These are phyloP conservation scores for Fraxinus platypoda DNA, from an alignment of 305 asterid genomes.

Conservation along the genomic window DNA sequence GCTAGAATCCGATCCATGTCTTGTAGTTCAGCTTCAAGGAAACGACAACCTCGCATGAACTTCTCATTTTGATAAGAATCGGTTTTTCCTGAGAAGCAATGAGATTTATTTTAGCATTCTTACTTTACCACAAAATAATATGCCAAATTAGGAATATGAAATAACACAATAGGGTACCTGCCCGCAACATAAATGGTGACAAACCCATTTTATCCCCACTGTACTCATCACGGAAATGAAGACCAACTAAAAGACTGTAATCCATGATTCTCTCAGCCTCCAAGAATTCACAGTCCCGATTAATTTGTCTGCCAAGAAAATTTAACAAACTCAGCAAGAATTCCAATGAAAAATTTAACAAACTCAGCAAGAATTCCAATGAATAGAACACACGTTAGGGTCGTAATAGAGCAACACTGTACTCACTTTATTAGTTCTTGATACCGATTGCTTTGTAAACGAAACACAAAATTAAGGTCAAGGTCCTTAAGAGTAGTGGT, in stretches of 20 bases:
- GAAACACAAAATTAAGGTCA: constrained; percentile 75
- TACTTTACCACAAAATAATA: constrained; percentile 1
- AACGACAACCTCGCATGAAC: constrained; percentile 93
- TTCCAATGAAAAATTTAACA: neutral
- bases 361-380: constrained; percentile 20
- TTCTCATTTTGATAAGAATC: constrained; percentile 84
- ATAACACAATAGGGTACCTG: constrained; percentile 47
- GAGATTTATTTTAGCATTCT: constrained; percentile 21
- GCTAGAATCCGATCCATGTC: constrained; percentile 85
- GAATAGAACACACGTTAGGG: neutral
- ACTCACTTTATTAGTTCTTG: constrained; percentile 90
- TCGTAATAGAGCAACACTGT: neutral
- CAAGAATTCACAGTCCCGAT: constrained; percentile 85
- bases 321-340: constrained; percentile 21
- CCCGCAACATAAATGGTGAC: constrained; percentile 77
- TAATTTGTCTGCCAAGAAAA: constrained; percentile 63
- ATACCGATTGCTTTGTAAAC: constrained; percentile 76
- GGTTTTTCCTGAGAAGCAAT: constrained; percentile 53
- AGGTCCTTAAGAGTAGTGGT: constrained; percentile 97
- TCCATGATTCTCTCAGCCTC: constrained; percentile 95
- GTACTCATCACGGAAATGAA: constrained; percentile 88
- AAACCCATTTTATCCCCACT: constrained; percentile 90
- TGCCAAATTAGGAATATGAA: neutral
- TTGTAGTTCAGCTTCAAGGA: constrained; percentile 97
- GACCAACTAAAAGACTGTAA: constrained; percentile 92